A percentile compares a stretch with the other conserved stretches of the same genome.
These are phyloP conservation scores for Cenchrus fungigraminus DNA, from an alignment of 176 grass and related monocot genomes.

Conservation along the genomic window DNA sequence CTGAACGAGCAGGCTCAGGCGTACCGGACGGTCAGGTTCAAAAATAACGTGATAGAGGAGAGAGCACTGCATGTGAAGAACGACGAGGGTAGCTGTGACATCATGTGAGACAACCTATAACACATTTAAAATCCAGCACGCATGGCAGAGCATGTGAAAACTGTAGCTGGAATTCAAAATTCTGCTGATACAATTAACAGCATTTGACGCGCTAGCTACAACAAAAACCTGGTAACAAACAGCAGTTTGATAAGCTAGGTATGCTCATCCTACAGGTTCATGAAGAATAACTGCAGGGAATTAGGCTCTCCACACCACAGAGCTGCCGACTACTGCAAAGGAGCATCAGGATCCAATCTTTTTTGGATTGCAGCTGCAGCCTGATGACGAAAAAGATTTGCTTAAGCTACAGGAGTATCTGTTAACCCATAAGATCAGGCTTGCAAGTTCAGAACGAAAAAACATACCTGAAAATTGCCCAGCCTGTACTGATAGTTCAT, in stretches of 20 bases:
- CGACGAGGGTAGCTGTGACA: neutral
- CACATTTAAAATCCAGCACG: neutral
- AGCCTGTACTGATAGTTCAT: conserved; percentile 95
- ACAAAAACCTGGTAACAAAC: neutral
- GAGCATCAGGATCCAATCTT: conserved; percentile 95
- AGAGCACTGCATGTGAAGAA: neutral
- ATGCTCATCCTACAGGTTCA: neutral
- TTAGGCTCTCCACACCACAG: neutral
- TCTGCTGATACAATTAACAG: neutral
- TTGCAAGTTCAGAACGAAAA: conserved; percentile 7
- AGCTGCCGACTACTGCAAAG: conserved; percentile 42
- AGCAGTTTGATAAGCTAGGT: neutral
- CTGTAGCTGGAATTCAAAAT: neutral
- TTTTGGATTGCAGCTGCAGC: conserved; percentile 95
- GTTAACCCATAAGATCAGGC: neutral
- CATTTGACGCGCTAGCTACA: neutral
- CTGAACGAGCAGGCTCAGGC: neutral
- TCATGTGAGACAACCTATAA: neutral
- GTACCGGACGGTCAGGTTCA: neutral
- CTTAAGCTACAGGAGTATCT: neutral
- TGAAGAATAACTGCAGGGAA: neutral
- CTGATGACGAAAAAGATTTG: conserved; percentile 41
- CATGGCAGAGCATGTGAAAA: neutral
- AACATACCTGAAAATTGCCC: conserved; percentile 82
- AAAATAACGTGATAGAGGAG: neutral